Conservation (phyloP, 139 green algal species). For the Tetradesmus obliquus region DNA sequence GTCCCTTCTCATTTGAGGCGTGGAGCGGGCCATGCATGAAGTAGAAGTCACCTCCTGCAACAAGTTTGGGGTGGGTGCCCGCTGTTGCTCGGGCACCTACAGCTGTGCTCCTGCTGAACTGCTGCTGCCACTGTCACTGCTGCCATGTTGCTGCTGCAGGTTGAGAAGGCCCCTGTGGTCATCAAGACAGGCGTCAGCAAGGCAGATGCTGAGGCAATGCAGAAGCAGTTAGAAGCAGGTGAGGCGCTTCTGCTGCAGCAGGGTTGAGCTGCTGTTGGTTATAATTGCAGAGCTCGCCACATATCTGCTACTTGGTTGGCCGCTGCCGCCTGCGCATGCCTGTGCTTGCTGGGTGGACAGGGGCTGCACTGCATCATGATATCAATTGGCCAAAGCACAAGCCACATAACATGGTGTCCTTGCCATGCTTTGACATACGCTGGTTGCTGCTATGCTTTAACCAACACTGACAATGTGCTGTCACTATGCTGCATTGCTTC, state of each 20-base stretch:
- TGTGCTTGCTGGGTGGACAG: too few relatives aligned
- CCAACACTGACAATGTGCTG: neutral
- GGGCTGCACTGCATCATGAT: too few relatives aligned
- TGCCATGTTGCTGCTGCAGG: constrained; percentile 59
- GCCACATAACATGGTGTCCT: too few relatives aligned
- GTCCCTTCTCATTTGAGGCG: too few relatives aligned
- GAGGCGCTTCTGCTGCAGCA: neutral
- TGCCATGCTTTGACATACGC: neutral
- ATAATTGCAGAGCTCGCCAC: too few relatives aligned
- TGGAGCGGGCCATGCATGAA: too few relatives aligned
- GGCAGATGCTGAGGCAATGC: constrained; percentile 94
- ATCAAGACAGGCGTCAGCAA: constrained; percentile 94
- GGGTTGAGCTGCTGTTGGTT: neutral
- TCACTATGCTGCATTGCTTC: neutral
- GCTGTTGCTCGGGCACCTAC: neutral
- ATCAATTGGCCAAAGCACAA: too few relatives aligned
- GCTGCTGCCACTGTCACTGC: neutral
- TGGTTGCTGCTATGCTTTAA: neutral
- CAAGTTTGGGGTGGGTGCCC: too few relatives aligned
- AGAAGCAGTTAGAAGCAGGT: constrained; percentile 92
- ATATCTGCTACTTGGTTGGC: too few relatives aligned
- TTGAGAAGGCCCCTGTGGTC: constrained; percentile 92
- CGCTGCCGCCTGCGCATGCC: too few relatives aligned
- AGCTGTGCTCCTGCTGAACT: neutral
- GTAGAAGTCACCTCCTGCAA: too few relatives aligned